These are phyloP conservation scores for Fusarium haematococcum DNA, from an alignment of 2,329 filamentous ascomycete genomes.

Conservation along the genomic window DNA sequence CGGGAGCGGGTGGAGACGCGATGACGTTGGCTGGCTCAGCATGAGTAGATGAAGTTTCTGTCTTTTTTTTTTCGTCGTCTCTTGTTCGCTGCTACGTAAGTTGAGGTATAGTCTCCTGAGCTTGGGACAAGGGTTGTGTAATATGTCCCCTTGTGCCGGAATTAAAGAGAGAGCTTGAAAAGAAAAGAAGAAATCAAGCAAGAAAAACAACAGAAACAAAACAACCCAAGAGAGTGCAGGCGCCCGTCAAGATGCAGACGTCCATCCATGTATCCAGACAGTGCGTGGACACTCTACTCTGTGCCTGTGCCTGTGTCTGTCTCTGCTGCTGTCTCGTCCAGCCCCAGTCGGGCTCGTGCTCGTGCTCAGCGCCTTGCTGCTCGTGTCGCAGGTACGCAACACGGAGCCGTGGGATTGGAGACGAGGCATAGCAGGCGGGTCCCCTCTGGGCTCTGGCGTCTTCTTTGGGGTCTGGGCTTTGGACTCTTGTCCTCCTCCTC, in stretches of 20 bases:
- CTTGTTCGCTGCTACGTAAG: neutral
- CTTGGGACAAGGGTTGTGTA: neutral
- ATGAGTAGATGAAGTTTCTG: constrained; percentile 5
- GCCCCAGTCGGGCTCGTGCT: constrained; percentile 29
- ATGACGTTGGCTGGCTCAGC: constrained; percentile 44
- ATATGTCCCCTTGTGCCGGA: neutral
- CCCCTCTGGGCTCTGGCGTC: constrained; percentile 4
- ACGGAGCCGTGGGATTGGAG: constrained; percentile 32
- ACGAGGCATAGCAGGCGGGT: constrained; percentile 31
- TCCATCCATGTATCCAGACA: constrained; percentile 23
- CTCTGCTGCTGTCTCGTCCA: constrained; percentile 23
- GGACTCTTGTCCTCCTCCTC: neutral
- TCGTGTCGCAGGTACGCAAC: constrained; percentile 21
- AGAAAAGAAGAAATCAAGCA: neutral
- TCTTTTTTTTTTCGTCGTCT: constrained; percentile 4
- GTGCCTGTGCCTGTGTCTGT: constrained; percentile 2
- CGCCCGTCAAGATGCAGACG: neutral
- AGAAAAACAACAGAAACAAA: neutral
- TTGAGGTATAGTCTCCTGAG: constrained; percentile 3
- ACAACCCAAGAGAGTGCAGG: constrained; percentile 6
- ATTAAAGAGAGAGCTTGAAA: neutral
- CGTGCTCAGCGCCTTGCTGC: constrained; percentile 20
- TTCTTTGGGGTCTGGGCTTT: constrained; percentile 19
- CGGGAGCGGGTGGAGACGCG: constrained; percentile 45
- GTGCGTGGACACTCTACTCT: constrained; percentile 12